Evolutionary conservation across 805 yeast genomes (phyloP), one percentile per base, ranked within the genome.

Genomic region (Lachancea dasiensis): DNA sequence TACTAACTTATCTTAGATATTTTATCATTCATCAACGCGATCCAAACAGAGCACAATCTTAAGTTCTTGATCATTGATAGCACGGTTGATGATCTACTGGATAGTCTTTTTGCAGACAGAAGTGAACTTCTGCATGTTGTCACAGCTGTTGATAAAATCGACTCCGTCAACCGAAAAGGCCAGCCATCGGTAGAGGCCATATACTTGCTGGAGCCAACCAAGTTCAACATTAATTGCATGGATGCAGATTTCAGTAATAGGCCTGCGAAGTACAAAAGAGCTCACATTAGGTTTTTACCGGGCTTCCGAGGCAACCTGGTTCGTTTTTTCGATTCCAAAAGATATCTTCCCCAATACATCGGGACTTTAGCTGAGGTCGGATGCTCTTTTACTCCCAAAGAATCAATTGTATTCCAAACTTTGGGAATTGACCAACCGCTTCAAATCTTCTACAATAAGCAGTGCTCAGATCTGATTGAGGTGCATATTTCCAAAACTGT

Each of bases 221-320:
- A 64, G 24, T 86, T 74, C 62, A 75, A 81, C 26, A 63, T 86
- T 41, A 81, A 79, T 40, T 89, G 97, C 60, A 69, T 92, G 15
- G 60, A 77, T 33, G 79, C 89, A 0, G 98, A 92, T 60, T 83
- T 72, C 47, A 59, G 72, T 4, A 71, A 74, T 7, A 65, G 68
- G 15, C 82, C 90, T 1, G 66, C 73, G n/a, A 72, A 94, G 40
- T 92, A 89, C 62, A 76, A 76, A 39, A 72, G 69, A 28, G 89
- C 89, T 1, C 80, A 83, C 56, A 70, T 86, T 5, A 71, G 83
- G 43, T 78, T 90, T 49, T 61, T 84, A 9, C 89, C 95, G 0
- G 80, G 80, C 1, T 50, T 71, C 21, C 60, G 63, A 7, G 46
- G 40, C 4, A 56, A 60, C 16, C 41, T 66, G n/a, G 49, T 56